Evolutionary conservation across 2,329 filamentous ascomycete species (phyloP).

Genomic region (Annulohypoxylon truncatum): DNA sequence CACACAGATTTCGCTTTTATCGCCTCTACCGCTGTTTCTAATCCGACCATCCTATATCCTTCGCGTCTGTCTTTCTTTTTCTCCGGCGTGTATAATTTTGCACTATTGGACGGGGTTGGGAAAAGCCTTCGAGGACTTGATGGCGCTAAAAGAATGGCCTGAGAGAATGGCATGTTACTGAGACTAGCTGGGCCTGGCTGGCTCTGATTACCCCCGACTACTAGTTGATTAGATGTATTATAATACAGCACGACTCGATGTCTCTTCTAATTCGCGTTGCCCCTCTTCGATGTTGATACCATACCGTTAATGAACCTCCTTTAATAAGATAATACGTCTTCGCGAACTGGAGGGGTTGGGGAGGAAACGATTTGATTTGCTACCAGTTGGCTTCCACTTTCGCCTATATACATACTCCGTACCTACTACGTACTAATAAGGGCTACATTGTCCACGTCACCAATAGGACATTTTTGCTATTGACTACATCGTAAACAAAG

Average conservation of each 20-base stretch:
- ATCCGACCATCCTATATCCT: conserved; percentile 23
- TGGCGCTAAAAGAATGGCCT: conserved; percentile 7
- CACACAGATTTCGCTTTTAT: conserved; percentile 37
- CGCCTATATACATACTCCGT: neutral
- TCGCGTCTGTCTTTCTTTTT: conserved; percentile 8
- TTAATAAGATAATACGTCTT: neutral
- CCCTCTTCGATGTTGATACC: neutral
- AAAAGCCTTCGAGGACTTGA: conserved; percentile 10
- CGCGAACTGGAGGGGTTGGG: neutral
- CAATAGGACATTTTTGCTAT: neutral
- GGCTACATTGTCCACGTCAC: neutral
- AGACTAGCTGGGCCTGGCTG: conserved; percentile 21
- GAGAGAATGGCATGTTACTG: neutral
- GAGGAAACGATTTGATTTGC: neutral
- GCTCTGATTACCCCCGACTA: conserved; percentile 10
- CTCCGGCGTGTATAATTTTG: neutral
- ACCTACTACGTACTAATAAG: neutral
- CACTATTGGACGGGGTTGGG: conserved; percentile 14
- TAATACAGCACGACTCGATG: conserved; percentile 28
- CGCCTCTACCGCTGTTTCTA: conserved; percentile 29
- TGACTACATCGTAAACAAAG: neutral
- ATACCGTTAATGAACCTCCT: neutral
- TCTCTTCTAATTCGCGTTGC: conserved; percentile 11
- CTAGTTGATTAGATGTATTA: conserved; percentile 35
- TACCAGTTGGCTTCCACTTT: neutral